Conservation (phyloP, 2,329 filamentous ascomycete species). For the Plenodomus tracheiphilus region DNA sequence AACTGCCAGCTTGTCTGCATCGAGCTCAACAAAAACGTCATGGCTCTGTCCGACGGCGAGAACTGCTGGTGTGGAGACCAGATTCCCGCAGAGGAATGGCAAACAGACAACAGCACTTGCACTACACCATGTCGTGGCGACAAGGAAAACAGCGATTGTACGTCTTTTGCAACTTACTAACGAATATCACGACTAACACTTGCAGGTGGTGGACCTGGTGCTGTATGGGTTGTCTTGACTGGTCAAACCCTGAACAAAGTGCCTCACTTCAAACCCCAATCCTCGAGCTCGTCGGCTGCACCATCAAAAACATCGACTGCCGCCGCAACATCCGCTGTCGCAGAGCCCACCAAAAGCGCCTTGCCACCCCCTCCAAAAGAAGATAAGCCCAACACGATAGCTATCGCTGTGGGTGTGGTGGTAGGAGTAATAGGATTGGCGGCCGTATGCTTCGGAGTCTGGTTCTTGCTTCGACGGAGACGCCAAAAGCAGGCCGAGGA, state of each 20-base stretch:
- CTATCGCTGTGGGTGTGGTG: constrained; percentile 85
- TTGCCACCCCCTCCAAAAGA: constrained; percentile 40
- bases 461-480: constrained; percentile 76
- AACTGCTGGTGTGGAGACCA: constrained; percentile 74
- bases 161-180: constrained; percentile 32
- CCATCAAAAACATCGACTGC: constrained; percentile 23
- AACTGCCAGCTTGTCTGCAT: constrained; percentile 59
- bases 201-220: constrained; percentile 61
- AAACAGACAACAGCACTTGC: constrained; percentile 65
- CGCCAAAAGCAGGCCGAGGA: constrained; percentile 79
- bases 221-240: constrained; percentile 57
- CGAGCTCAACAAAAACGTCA: constrained; percentile 56
- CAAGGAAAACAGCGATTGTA: constrained; percentile 62
- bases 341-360: constrained; percentile 12
- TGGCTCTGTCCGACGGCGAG: constrained; percentile 63
- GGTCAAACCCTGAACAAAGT: constrained; percentile 49
- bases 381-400: constrained; percentile 67
- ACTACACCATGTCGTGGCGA: constrained; percentile 65
- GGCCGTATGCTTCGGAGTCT: constrained; percentile 67
- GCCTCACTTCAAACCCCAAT: constrained; percentile 33
- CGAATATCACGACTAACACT: constrained; percentile 19
- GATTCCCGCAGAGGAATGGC: constrained; percentile 61
- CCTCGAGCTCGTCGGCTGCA: constrained; percentile 17
- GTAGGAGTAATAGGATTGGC: constrained; percentile 75
- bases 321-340: constrained; percentile 4